Base-by-base conservation (phyloP, 495 filamentous ascomycete species). In the Peziza echinospora region DNA sequence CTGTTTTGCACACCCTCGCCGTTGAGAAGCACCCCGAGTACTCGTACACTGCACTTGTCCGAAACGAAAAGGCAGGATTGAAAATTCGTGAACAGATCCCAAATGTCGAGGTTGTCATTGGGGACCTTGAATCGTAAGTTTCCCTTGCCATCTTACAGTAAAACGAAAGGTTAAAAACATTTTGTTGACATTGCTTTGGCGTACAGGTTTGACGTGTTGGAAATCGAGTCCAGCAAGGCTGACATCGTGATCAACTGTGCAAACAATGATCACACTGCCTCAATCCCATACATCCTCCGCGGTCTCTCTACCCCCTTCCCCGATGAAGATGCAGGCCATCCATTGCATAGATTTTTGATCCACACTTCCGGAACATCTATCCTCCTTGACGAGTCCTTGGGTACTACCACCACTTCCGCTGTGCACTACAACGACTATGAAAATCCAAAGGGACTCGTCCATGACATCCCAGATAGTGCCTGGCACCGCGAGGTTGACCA, bases 291-390 rank as follows among this genome's bases (percentile, higher is more conserved):
- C 3, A 37, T 37, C 19, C 30, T 37, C 30, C 30, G 30, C 6
- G 30, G 30, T 5, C 30, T 37, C 30, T 37, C 30, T 6, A 37
- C 13, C 13, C 30, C 30, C 13, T 17, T 37, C 3, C 30, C 30
- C 19, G 19, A 37, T 6, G 5, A 37, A 13, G 30, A 37, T 5
- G 26, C 65, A 23, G 59, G 62, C 44, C 60, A 55, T 8, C 69
- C 66, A n/a, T 55, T 66, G 5, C 13, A 37, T 37, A 11, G 30
- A 13, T 78, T 69, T 57, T 45, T 68, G 3, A 78, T 81, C 37
- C 77, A 79, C 51, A 76, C 71, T 2, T 73, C 71, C 0, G 75
- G 76, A 5, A 76, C 74, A 1, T 73, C 70, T 24, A 70, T 77
- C 26, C 53, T 80, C 28, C 63, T 64, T 7, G 53, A 61, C 6